Base-by-base conservation (phyloP, 2,329 filamentous ascomycete genomes). In the Ophiostoma ips region DNA sequence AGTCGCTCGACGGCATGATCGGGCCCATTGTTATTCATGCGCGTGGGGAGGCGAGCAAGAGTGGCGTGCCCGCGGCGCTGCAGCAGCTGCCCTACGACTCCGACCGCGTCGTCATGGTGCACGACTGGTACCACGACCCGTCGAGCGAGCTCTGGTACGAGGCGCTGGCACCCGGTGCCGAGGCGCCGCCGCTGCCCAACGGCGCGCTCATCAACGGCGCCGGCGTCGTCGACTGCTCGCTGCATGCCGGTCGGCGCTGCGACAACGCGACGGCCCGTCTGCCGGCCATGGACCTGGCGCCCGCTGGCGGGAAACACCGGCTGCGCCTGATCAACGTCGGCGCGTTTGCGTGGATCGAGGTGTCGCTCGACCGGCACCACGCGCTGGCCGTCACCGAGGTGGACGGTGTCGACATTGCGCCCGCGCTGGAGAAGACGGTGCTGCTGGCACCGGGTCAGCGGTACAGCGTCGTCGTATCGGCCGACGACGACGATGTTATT, bases 361-460 rank as follows among this genome's bases (percentile, higher is more conserved):
- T 87, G 28, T 79, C 77, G 59, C 70, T 87, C 43, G 83, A 87
- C 55, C 75, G 77, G 46, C 83, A 87, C 56, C 68, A 66, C 11
- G 55, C 56, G 21, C 55, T 66, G 43, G 61, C 68, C 1, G 66
- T 87, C 43, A 77, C 83, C 10, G 83, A 87, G 60, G 78, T 84
- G 0, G 83, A 87, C 58, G 83, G 83, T 15, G 77, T 81, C 1
- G 75, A 77, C 34, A 75, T 84, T 1, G 70, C 78, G 51, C 79
- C 83, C 0, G 65, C 68, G 5, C 67, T 75, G 1, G 73, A 79
- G 7, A 70, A 75, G 33, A 73, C 77, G 53, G 64, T 87, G 49
- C 80, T 83, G 53, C 67, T 88, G 19, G 73, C 79, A 8, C 81
- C 82, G 1, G 83, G 82, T 0, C 83, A 87, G 59, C 73, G 84